phyloP scores from a whole-genome alignment of 176 grass and related monocot genomes.

The Olyra latifolia region DNA sequence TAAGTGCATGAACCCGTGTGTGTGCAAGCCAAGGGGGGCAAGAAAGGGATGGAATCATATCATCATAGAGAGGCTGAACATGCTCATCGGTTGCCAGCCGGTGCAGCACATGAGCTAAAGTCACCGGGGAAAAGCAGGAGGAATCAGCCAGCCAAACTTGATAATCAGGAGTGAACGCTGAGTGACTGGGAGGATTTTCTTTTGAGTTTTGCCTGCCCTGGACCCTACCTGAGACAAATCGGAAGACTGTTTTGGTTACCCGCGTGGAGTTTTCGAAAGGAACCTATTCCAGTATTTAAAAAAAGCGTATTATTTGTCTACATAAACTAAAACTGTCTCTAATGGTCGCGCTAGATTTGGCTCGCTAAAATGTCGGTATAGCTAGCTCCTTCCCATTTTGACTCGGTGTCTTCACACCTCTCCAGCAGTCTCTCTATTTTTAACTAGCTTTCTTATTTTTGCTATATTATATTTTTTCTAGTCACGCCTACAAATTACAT shows the following conservation, averaged over 20 bases:
- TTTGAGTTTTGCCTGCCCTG: neutral
- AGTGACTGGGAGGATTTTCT: neutral
- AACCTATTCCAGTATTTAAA: no score
- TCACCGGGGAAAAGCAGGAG: neutral
- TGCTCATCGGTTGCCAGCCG: neutral
- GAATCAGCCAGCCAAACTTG: neutral
- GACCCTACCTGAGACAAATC: neutral
- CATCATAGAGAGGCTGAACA: neutral
- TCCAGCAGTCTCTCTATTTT: no score
- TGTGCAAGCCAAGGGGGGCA: neutral
- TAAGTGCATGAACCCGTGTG: slow-evolving; percentile 28
- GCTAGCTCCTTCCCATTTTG: no score
- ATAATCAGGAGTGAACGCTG: neutral
- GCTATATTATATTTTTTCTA: no score
- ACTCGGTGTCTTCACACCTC: no score
- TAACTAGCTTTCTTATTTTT: no score
- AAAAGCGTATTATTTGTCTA: no score
- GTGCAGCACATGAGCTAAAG: neutral
- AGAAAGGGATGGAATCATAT: neutral
- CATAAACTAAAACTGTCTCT: no score
- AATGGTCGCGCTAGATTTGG: no score
- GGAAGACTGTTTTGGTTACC: neutral
- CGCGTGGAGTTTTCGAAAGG: neutral
- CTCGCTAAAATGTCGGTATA: no score
- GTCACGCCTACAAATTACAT: no score